Base-by-base conservation (phyloP, 371 early-diverging fungal species). In the Syncephalastrum sp. region DNA sequence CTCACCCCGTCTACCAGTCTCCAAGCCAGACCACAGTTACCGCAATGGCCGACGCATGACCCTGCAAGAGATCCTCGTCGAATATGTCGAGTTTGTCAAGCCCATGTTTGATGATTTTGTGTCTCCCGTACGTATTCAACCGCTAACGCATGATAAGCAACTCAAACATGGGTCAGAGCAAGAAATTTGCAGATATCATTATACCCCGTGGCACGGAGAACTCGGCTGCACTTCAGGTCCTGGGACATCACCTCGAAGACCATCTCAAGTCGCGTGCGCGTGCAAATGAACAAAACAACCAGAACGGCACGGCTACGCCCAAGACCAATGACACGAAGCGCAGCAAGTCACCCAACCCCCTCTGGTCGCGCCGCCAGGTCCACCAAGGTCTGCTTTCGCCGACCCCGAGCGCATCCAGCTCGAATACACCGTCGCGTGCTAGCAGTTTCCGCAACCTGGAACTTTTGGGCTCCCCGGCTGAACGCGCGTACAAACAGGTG, bases 91-190 rank as follows among this genome's bases (percentile, higher is more conserved):
- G n/a, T 84, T 80, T 61, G 91, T 90, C 12, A 94, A 94, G 71
- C 93, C 93, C 5, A 75, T 84, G 61, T 93, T 91, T 64, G 93
- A 93, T 57, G 91, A 93, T 48, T 94, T 88, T 67, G 82, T 94
- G 47, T 75, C 81, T 60, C 93, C 94, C 16, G 85, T 84, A 75
- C 63, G 74, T 61, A 8, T 3, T 61, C 10, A 38, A 7, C 4
- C 42, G 4, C 0, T 4, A 7, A 25, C 17, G 1, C 14, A 14
- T 14, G 15, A 44, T 19, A 4, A 3, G 25, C 44, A 10, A 4
- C 42, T 51, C 47, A 49, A 42, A 23, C 46, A 23, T 24, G 10
- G 38, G 7, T 27, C 71, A 88, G 83, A 83, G 90, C 16, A 92
- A 91, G 65, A 87, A 90, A 53, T 88, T 79, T 67, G 94, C 93